These are phyloP conservation scores for Metarhizium guizhouense DNA, from an alignment of 2,329 filamentous ascomycete species.

Conservation along the genomic window DNA sequence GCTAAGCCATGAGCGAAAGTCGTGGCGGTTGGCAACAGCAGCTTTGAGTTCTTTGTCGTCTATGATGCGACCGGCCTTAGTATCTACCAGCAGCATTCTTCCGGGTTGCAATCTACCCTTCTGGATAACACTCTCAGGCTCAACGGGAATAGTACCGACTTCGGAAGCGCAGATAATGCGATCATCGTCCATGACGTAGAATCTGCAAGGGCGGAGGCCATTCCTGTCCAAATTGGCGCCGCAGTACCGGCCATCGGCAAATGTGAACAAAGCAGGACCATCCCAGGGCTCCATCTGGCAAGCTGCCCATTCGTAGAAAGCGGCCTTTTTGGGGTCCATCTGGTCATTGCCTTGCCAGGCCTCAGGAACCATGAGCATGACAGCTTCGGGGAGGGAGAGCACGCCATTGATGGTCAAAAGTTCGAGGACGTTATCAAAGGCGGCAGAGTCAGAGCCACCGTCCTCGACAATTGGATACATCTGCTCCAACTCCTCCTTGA, in stretches of 20 bases:
- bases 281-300: constrained; percentile 99
- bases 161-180: constrained; percentile 96
- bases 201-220: constrained; percentile 88
- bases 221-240: constrained; percentile 96
- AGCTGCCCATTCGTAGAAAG: constrained; percentile 97
- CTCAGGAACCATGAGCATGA: constrained; percentile 98
- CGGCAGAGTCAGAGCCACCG: constrained; percentile 91
- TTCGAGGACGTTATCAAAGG: constrained; percentile 95
- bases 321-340: constrained; percentile 92
- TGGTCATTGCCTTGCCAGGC: constrained; percentile 90
- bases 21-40: constrained; percentile 74
- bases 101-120: constrained; percentile 92
- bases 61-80: constrained; percentile 79
- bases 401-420: constrained; percentile 92
- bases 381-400: constrained; percentile 85
- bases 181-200: constrained; percentile 94
- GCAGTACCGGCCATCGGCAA: constrained; percentile 92
- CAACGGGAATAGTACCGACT: constrained; percentile 85
- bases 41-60: constrained; percentile 88
- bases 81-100: constrained; percentile 94
- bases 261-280: constrained; percentile 91
- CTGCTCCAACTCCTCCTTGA: constrained; percentile 82
- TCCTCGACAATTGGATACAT: constrained; percentile 95
- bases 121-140: constrained; percentile 81
- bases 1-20: constrained; percentile 85